Evolutionary conservation across 345 rosid species (phyloP), one percentile per base, ranked within the genome.

Genomic region (Odontarrhena argentea): DNA sequence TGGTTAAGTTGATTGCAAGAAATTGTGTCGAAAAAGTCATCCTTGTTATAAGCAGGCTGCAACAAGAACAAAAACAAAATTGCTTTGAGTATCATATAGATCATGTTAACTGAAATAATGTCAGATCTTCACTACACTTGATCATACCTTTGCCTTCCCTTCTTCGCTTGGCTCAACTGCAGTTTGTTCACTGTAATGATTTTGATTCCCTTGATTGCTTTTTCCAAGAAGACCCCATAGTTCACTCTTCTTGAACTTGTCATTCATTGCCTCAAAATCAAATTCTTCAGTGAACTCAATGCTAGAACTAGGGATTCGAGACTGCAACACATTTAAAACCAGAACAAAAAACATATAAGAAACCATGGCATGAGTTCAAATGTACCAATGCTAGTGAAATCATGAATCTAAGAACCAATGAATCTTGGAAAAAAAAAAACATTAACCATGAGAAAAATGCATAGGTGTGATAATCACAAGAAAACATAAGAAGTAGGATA

Each of bases 11-110:
- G 66, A 63, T 85, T 78, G 82, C 74, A 76, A 41, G 96, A 92
- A 62, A 92, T 81, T 6, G 91, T 76, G 76, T 92, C 96, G 69
- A 89, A 92, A 71, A 89, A 89, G 81, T 92, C 98, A 68, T 89
- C 92, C 74, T 87, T 92, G 69, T 82, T 89, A 76, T 92, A 92
- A 30, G 88, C 80, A 71, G 87, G 78, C 98, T 92, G 84, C 69
- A 72, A 43, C 65, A 73, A 35, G 63, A 18, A 18, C 37, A 68
- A 53, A 41, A 26, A 56, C 3, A 14, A 11, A 37, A 18, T 52
- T 71, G 37, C 58, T 56, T 44, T 4, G 11, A 22, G 36, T 15
- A 24, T 45, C 68, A 13, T 25, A 49, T 32, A 42, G 22, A 44
- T 18, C 55, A 25, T 25, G 26, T 40, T 58, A 28, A 37, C 13